Percentiles rank a stretch among this genome's conserved stretches.
Conservation (phyloP, 179 eudicot species). For the Beta macrorhiza region DNA sequence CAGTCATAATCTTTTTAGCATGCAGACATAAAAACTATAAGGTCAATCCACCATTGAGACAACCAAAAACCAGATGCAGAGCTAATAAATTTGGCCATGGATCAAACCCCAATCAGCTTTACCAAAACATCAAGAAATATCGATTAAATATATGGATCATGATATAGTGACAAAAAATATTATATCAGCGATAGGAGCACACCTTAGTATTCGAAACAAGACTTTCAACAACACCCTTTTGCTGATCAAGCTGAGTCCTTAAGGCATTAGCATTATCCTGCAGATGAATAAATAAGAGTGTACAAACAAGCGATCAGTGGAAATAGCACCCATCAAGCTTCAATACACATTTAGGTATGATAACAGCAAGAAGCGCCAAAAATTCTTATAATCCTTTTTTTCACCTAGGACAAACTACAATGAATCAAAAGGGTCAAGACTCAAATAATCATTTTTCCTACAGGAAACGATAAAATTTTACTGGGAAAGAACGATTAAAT, state of each 20-base stretch:
- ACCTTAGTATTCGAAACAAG: conserved; percentile 97
- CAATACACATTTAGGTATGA: background rate
- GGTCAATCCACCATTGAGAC: background rate
- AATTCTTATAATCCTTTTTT: background rate
- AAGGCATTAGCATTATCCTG: conserved; percentile 91
- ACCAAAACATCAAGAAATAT: background rate
- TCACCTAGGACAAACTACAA: background rate
- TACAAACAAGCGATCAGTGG: background rate
- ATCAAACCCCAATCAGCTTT: background rate
- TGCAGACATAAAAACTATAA: background rate
- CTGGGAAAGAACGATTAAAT: background rate
- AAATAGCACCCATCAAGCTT: background rate
- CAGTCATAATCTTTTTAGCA: background rate
- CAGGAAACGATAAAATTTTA: background rate
- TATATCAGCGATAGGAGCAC: conserved; percentile 23
- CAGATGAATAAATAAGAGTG: conserved; percentile 17
- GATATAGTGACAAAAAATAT: background rate
- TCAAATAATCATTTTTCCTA: background rate
- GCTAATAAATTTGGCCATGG: background rate
- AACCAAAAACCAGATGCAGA: background rate
- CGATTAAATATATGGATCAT: background rate
- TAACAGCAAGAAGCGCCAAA: background rate
- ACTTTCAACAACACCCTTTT: conserved; percentile 75
- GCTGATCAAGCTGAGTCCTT: conserved; percentile 94
- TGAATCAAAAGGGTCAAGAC: background rate